A percentile compares a stretch with the other conserved stretches of the same genome.
phyloP scores from a whole-genome alignment of 1,284 basidiomycete species.

The Sporisorium iseilematis-ciliati region DNA sequence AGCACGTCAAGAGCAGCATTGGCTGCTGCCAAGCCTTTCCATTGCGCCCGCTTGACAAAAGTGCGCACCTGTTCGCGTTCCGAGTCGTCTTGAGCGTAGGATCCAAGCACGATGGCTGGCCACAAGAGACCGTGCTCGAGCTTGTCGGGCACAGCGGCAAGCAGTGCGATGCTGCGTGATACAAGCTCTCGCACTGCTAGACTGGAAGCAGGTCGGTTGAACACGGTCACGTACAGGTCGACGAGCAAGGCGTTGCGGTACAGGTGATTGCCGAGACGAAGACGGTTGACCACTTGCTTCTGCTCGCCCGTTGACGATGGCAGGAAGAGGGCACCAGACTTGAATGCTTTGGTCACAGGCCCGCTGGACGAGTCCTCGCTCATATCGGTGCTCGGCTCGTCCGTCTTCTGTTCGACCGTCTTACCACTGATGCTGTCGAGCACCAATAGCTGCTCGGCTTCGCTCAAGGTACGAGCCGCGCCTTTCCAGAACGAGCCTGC shows the following conservation, averaged over 20 bases:
- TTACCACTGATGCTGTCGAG: constrained; percentile 8
- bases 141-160: constrained; percentile 27
- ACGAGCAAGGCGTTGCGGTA: constrained; percentile 46
- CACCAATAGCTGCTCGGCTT: constrained; percentile 28
- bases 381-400: not conserved
- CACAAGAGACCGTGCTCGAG: constrained; percentile 41
- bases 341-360: constrained; percentile 20
- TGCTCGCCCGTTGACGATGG: constrained; percentile 4
- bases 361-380: not conserved
- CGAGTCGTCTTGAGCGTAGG: constrained; percentile 18
- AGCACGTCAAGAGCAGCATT: constrained; percentile 25
- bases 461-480: constrained; percentile 16
- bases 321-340: constrained; percentile 33
- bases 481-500: constrained; percentile 44
- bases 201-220: constrained; percentile 34
- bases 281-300: constrained; percentile 39
- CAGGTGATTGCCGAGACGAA: constrained; percentile 42
- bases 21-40: constrained; percentile 29
- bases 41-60: constrained; percentile 26
- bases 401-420: not conserved
- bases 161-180: constrained; percentile 28
- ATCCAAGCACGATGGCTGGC: constrained; percentile 40
- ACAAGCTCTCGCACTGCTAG: constrained; percentile 32
- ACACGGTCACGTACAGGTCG: constrained; percentile 44
- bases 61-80: constrained; percentile 25